Conservation (phyloP, 129 eudicot genomes). For the Pulicaria dysenterica region DNA sequence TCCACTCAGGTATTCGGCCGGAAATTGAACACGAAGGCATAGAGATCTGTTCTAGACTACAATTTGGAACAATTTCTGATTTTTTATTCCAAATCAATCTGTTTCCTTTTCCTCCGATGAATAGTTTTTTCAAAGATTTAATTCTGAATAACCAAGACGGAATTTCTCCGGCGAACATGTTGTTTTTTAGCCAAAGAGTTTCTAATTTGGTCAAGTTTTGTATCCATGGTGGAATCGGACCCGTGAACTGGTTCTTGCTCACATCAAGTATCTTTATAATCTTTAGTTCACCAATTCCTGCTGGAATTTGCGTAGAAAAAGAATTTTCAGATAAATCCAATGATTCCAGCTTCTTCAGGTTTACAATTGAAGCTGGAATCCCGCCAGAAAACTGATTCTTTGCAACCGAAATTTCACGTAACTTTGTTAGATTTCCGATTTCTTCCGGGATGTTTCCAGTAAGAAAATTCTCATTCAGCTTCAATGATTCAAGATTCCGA, state of each 20-base stretch:
- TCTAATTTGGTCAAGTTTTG: constrained; percentile 40
- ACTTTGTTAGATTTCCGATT: constrained; percentile 48
- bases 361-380: constrained; percentile 39
- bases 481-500: constrained; percentile 33
- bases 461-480: constrained; percentile 45
- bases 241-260: constrained; percentile 47
- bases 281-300: constrained; percentile 36
- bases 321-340: constrained; percentile 46
- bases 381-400: constrained; percentile 46
- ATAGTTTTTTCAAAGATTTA: constrained; percentile 38
- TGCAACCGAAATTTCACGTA: constrained; percentile 39
- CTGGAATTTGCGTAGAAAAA: constrained; percentile 43
- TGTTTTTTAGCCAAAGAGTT: constrained; percentile 41
- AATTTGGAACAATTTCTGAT: constrained; percentile 48
- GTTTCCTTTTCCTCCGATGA: constrained; percentile 52
- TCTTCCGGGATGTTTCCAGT: constrained; percentile 39
- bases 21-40: constrained; percentile 41
- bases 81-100: constrained; percentile 51
- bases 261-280: constrained; percentile 47
- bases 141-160: constrained; percentile 54
- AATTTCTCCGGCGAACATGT: constrained; percentile 52
- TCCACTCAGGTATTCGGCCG: constrained; percentile 52
- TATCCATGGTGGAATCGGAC: constrained; percentile 46
- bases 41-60: constrained; percentile 47
- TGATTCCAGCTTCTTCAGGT: constrained; percentile 37